Evolutionary conservation across 345 rosid genomes (phyloP).

Genomic region (Garcia nutans): DNA sequence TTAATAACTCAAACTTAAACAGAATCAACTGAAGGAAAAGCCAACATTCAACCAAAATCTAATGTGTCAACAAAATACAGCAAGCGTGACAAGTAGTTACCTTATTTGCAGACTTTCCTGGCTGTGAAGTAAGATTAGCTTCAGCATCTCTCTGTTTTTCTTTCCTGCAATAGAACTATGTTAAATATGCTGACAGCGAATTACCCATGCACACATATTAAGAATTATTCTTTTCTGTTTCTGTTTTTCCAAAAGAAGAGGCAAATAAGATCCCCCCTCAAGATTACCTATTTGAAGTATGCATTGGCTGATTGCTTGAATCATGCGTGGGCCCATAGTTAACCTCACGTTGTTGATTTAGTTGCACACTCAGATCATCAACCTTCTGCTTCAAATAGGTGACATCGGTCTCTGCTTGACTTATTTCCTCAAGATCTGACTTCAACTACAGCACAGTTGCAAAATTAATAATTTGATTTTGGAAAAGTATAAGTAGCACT

Average conservation of each 20-base stretch:
- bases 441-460: constrained; percentile 44
- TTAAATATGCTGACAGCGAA: constrained; percentile 12
- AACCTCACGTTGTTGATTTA: constrained; percentile 44
- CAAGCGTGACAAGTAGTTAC: constrained; percentile 35
- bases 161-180: constrained; percentile 39
- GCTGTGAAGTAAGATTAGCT: constrained; percentile 26
- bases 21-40: too few species aligned
- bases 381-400: constrained; percentile 56
- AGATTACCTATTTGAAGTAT: constrained; percentile 4
- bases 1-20: too few species aligned
- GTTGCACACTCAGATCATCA: constrained; percentile 55
- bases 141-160: constrained; percentile 45
- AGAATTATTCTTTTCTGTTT: background rate
- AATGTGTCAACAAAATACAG: background rate
- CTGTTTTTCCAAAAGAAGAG: background rate
- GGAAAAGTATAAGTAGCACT: constrained; percentile 7
- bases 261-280: background rate
- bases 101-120: constrained; percentile 52
- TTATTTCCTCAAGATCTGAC: constrained; percentile 64
- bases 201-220: background rate
- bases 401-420: constrained; percentile 58
- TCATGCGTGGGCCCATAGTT: constrained; percentile 39
- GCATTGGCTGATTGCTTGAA: constrained; percentile 30
- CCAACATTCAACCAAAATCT: too few species aligned
- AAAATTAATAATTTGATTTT: constrained; percentile 25